Base-by-base conservation (phyloP, 148 eudicot species). In the Amaranthus cruentus region DNA sequence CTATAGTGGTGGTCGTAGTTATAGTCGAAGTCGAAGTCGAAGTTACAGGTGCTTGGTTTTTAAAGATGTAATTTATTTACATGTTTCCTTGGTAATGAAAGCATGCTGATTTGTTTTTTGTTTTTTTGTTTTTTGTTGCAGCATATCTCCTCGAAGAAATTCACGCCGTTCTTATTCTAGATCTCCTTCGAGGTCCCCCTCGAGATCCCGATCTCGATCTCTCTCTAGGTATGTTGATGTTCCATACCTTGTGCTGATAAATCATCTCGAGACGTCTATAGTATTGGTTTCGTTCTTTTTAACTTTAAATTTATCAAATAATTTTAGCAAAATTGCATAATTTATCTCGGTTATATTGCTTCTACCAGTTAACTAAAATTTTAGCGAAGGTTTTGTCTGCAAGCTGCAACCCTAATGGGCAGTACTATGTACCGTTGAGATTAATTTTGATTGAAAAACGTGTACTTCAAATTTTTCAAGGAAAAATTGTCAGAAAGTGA, bases 111-210 rank as follows among this genome's bases (percentile, higher is more conserved):
- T n/a, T 13, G 64, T 14, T 6, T 14, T 38, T 50, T 6, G 57
- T 66, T 46, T 51, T 64, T 38, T 71, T 57, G 18, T 10, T 68
- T 28, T 11, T 52, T 76, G 51, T 5, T 77, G 84, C 92, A 89
- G 97, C 76, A 46, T 75, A 12, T 87, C 97, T 71, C 95, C 95
- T 0, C 71, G 82, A 59, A 85, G 81, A 73, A 65, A 28, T 73
- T 81, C 87, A 67, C 84, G 82, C 13, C 87, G 88, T n/a, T 80
- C 88, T 78, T 73, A 75, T 74, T 84, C 87, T 14, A 86, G 87
- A 76, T 87, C 92, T 62, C 86, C 79, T 76, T 84, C 88, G 11
- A 81, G 76, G 70, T 87, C 92, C 28, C 83, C 28, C 54, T 87
- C 93, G 9, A 74, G 76, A 81, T 87, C 87, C 47, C 79, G 66